Evolutionary conservation across 495 filamentous ascomycete species (phyloP).

Genomic region (Aspergillus campestris): DNA sequence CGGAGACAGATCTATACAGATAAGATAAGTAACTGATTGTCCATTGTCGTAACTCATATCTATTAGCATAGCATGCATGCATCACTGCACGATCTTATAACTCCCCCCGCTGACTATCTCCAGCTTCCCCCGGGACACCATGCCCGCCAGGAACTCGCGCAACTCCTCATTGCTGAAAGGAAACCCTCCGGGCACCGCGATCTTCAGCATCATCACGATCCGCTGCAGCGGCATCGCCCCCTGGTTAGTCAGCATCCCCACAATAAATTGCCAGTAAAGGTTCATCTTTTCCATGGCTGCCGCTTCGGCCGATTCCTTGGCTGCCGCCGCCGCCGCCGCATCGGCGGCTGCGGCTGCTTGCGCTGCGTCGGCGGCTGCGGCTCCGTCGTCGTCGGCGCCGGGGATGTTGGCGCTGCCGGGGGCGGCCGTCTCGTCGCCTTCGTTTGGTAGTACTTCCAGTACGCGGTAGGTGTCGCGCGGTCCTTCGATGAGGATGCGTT

Average conservation of each 20-base stretch:
- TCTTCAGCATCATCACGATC: slow-evolving; percentile 89
- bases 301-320: slow-evolving; percentile 37
- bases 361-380: slow-evolving; percentile 20
- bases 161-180: slow-evolving; percentile 71
- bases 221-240: slow-evolving; percentile 69
- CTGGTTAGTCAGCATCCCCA: slow-evolving; percentile 90
- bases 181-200: slow-evolving; percentile 80
- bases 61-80: neutral
- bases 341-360: slow-evolving; percentile 41
- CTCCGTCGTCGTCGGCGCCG: slow-evolving; percentile 25
- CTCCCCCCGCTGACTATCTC: slow-evolving; percentile 63
- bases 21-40: too few relatives aligned
- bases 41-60: too few relatives aligned
- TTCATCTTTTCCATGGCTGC: slow-evolving; percentile 66
- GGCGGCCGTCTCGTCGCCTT: slow-evolving; percentile 31
- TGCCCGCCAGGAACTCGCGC: slow-evolving; percentile 64
- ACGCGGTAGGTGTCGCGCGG: slow-evolving; percentile 49
- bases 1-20: too few relatives aligned
- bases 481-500: slow-evolving; percentile 61
- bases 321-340: slow-evolving; percentile 39
- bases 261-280: slow-evolving; percentile 83
- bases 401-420: slow-evolving; percentile 5
- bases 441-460: slow-evolving; percentile 51
- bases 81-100: slow-evolving; percentile 47
- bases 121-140: slow-evolving; percentile 62